Evolutionary conservation across 1,139 yeast species (phyloP).

Genomic region (Geotrichum carabidarum): DNA sequence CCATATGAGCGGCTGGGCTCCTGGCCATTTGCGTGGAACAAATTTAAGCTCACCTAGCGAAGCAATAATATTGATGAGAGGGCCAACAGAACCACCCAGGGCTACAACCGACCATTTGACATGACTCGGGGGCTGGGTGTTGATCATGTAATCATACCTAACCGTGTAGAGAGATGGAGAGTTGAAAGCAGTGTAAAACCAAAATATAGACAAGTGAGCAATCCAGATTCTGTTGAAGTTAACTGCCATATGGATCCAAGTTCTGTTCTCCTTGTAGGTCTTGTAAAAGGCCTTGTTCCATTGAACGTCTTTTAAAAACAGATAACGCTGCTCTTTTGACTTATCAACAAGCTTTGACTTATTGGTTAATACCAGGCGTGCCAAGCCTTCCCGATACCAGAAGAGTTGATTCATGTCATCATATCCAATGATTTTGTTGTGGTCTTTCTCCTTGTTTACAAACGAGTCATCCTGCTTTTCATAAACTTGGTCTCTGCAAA

Average conservation of each 20-base stretch:
- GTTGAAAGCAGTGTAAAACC: slow-evolving; percentile 78
- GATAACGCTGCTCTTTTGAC: slow-evolving; percentile 46
- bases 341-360: slow-evolving; percentile 43
- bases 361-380: slow-evolving; percentile 44
- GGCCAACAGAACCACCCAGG: slow-evolving; percentile 67
- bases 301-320: slow-evolving; percentile 44
- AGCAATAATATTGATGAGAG: slow-evolving; percentile 59
- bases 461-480: slow-evolving; percentile 37
- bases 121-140: slow-evolving; percentile 63
- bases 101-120: slow-evolving; percentile 59
- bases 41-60: slow-evolving; percentile 57
- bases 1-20: slow-evolving; percentile 47
- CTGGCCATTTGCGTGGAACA: slow-evolving; percentile 69
- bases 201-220: slow-evolving; percentile 67
- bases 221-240: slow-evolving; percentile 83
- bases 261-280: slow-evolving; percentile 66
- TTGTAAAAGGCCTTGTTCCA: slow-evolving; percentile 67
- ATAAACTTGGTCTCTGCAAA: slow-evolving; percentile 54
- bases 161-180: slow-evolving; percentile 71
- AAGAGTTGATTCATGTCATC: slow-evolving; percentile 83
- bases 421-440: slow-evolving; percentile 66
- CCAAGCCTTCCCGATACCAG: slow-evolving; percentile 68
- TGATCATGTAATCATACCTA: slow-evolving; percentile 50
- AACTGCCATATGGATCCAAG: slow-evolving; percentile 72
- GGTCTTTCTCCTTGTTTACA: slow-evolving; percentile 58